These are phyloP conservation scores for Tricholoma matsutake DNA, from an alignment of 768 basidiomycete genomes.

Conservation along the genomic window DNA sequence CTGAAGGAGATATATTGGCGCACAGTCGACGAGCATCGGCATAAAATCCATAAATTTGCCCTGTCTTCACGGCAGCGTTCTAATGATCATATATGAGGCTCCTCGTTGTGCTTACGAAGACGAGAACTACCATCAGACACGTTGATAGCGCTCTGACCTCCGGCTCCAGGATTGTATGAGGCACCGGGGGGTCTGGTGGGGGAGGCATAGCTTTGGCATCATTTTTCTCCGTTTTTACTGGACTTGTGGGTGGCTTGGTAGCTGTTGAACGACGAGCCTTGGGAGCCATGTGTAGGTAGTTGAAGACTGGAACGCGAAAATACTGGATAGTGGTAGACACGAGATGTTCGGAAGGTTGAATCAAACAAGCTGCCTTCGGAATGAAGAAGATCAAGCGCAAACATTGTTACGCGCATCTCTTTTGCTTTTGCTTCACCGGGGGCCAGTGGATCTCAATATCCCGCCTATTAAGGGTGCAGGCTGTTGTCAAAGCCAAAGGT, in stretches of 20 bases:
- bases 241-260: conserved; percentile 18
- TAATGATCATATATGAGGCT: conserved; percentile 20
- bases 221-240: conserved; percentile 26
- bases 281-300: conserved; percentile 37
- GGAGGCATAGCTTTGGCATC: conserved; percentile 52
- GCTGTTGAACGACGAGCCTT: conserved; percentile 32
- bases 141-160: conserved; percentile 57
- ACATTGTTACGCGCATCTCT: background rate
- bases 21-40: conserved; percentile 64
- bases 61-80: conserved; percentile 70
- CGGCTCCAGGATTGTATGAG: conserved; percentile 51
- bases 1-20: conserved; percentile 17
- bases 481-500: background rate
- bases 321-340: background rate
- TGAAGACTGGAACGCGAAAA: background rate
- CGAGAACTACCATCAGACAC: conserved; percentile 53
- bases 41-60: conserved; percentile 69
- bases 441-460: background rate
- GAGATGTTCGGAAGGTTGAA: background rate
- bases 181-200: conserved; percentile 41
- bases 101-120: background rate
- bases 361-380: background rate
- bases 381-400: background rate
- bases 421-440: background rate
- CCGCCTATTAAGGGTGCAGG: background rate